Base-by-base conservation (phyloP, 441 rosid genomes). In the Eruca vesicaria region DNA sequence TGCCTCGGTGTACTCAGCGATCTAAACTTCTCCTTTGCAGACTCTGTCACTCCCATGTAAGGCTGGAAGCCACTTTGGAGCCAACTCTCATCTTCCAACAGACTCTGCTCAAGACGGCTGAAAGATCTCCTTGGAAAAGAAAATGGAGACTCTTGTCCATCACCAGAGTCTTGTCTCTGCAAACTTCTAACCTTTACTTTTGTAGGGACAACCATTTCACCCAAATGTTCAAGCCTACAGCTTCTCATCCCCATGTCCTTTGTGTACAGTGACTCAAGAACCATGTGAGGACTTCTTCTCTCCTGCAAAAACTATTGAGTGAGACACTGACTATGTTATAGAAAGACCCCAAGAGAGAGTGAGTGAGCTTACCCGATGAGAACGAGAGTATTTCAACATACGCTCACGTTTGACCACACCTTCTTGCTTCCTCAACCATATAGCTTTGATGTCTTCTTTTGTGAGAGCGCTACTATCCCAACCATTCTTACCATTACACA, bases 311-410 rank as follows among this genome's bases (percentile, higher is more conserved):
- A 45, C 32, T n/a, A 45, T 18, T 45, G 2, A 12, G 12, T 41
- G 16, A 68, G 66, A 73, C 61, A 29, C 52, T 35, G 52, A 72
- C 23, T n/a, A 29, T 38, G 41, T 4, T 53, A 20, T 56, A 53
- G 33, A 68, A 66, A 65, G 73, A 61, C 52, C 18, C 5, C 0
- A 31, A 33, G 45, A 72, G 55, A 12, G 73, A 43, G 62, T 14
- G 73, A 50, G 59, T 14, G 73, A 63, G 5, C 14, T 73, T 88
- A 95, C 99, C 85, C 88, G 81, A 60, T 91, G 86, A 4, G 98
- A 91, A 50, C 85, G 91, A 0, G 98, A 92, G 84, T 91, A 95
- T 73, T 81, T 89, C 82, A 86, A 79, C 92, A 92, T 91, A 35
- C 96, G 79, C 15, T 90, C 93, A 82, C 99, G 83, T 80, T 79